Evolutionary conservation across 108 stramenopile genomes (phyloP).

Genomic region (Parietichytrium sp.): DNA sequence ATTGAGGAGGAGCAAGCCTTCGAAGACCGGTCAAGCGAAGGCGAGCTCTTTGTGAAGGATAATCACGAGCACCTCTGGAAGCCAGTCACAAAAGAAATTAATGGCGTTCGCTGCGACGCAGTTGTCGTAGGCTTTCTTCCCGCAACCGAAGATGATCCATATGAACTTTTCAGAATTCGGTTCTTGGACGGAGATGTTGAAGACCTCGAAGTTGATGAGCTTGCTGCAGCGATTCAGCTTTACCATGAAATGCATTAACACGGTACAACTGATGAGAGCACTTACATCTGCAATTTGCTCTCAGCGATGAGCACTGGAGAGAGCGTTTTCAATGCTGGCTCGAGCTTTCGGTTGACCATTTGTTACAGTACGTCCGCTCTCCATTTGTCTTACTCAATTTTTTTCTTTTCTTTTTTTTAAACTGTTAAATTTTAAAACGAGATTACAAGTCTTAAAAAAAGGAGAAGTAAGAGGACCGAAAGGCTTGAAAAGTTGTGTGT

Average conservation of each 20-base stretch:
- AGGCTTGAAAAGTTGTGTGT: too few relatives aligned
- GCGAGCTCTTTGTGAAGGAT: constrained; percentile 24
- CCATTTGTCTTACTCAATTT: too few relatives aligned
- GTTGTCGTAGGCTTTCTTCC: constrained; percentile 30
- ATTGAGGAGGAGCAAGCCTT: neutral
- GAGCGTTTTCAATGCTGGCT: too few relatives aligned
- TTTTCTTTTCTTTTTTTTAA: too few relatives aligned
- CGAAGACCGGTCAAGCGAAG: neutral
- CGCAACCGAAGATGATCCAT: neutral
- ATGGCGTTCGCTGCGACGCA: neutral
- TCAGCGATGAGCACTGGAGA: too few relatives aligned
- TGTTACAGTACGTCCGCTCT: too few relatives aligned
- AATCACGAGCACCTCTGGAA: neutral
- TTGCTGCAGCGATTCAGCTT: neutral
- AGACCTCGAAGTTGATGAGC: neutral
- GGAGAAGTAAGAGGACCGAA: too few relatives aligned
- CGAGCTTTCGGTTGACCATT: too few relatives aligned
- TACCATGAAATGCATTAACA: neutral
- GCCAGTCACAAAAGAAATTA: neutral
- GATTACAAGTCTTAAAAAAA: too few relatives aligned
- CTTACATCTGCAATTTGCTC: too few relatives aligned
- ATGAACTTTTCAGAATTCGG: constrained; percentile 4
- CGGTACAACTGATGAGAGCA: neutral
- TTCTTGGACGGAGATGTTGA: constrained; percentile 22
- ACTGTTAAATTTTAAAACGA: too few relatives aligned